These are phyloP conservation scores for Liquidambar formosana DNA, from an alignment of 164 flowering plant genomes.

Conservation along the genomic window DNA sequence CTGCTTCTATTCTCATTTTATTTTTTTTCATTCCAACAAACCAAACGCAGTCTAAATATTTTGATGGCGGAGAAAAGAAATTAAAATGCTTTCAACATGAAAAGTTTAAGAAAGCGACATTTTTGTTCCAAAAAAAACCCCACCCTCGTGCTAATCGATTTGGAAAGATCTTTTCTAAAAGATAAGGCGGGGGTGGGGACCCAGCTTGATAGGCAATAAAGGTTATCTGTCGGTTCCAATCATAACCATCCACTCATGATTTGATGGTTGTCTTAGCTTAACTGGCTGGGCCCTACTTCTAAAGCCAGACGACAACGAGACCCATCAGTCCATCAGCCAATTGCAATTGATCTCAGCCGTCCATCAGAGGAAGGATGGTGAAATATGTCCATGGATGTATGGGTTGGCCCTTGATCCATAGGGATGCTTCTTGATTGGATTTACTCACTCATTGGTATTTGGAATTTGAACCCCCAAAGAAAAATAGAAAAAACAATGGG, in stretches of 20 bases:
- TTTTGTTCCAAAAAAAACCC: too few species aligned
- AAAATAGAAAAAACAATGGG: too few species aligned
- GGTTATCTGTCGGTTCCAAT: slow-evolving; percentile 31
- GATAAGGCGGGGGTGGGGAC: slow-evolving; percentile 17
- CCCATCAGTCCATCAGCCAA: too few species aligned
- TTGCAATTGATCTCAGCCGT: slow-evolving; percentile 10
- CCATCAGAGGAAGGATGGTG: background rate
- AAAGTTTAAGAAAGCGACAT: slow-evolving; percentile 35
- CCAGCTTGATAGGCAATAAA: slow-evolving; percentile 5
- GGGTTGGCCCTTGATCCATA: slow-evolving; percentile 3
- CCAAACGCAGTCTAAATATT: too few species aligned
- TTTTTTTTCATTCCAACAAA: too few species aligned
- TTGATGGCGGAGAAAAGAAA: too few species aligned
- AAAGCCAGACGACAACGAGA: too few species aligned
- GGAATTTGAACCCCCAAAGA: too few species aligned
- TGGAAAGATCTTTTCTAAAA: slow-evolving; percentile 8
- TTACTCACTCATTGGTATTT: too few species aligned
- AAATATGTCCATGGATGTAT: background rate
- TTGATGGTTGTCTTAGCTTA: slow-evolving; percentile 26
- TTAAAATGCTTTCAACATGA: slow-evolving; percentile 16
- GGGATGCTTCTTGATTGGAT: slow-evolving; percentile 5
- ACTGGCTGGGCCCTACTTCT: background rate
- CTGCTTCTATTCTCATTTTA: too few species aligned
- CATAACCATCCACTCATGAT: slow-evolving; percentile 24
- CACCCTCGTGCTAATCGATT: slow-evolving; percentile 22